Base-by-base conservation (phyloP, 352 stramenopile species). In the Pilasporangium apinafurcum region DNA sequence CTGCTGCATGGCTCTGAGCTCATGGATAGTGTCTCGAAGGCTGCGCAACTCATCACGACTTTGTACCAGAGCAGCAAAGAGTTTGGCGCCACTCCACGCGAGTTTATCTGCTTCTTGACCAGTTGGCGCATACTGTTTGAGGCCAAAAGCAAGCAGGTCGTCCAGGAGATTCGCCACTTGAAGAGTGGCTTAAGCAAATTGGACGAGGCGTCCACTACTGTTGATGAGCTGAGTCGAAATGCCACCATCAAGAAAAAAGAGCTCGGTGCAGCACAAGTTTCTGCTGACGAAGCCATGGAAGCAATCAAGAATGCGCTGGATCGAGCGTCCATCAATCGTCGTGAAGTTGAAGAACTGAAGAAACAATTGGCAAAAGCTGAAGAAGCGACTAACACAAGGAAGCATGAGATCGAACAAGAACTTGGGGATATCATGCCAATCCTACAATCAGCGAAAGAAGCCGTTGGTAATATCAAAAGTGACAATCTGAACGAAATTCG, bases 401-500 rank as follows among this genome's bases (percentile, higher is more conserved):
- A 98, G 53, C 69, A 54, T 3, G 83, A 96, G 27, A 98, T 98
- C 43, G 90, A 98, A 44, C 52, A 81, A n/a, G 94, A 98, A 47
- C 52, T 98, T 9, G 70, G 61, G 6, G 82, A 95, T 35, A 97
- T 98, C 51, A 92, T 68, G 14, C 92, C 92, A 2, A 90, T 97
- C 30, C 62, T 98, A 0, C 88, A 97, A 48, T 84, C 80, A 10
- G 88, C 88, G 6, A 95, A 96, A 53, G 80, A 95, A 38, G 88
- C 88, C 4, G 88, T 96, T 14, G 87, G 87, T 1, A 88, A 95
- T 48, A 98, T 98, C 61, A 96, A 97, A 59, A 95, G 81, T 29
- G 90, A 98, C 53, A 95, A 98, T 51, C 65, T 98, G 40, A 97
- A 98, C 60, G 91, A 98, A 53, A 96, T 98, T 35, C 77, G 92